Base-by-base conservation (phyloP, 1,284 basidiomycete species). In the Rhodotorula sp. region DNA sequence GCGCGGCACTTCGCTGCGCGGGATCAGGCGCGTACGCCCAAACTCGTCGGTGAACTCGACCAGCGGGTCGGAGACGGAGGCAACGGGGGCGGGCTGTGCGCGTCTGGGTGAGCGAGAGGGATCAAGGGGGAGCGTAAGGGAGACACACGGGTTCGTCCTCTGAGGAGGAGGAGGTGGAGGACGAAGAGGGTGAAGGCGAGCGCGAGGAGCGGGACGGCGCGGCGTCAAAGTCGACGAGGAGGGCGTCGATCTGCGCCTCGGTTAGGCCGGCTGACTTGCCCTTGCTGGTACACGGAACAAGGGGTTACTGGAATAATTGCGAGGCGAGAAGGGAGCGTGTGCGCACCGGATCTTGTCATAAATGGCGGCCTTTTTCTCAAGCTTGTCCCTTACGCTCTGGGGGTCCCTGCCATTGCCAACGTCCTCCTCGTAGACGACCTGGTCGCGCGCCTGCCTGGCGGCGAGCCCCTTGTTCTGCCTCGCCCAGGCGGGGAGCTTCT, bases 41-140 rank as follows among this genome's bases (percentile, higher is more conserved):
- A 92, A 91, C 78, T 94, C 92, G 77, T 95, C 92, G 75, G 88
- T 86, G 75, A 91, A 93, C 80, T 94, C 92, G 25, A 94, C 85
- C 53, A 92, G 82, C 17, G 90, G 90, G 78, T 93, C 91, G 69
- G 29, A 21, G 3, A 29, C 55, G 44, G 67, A 41, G 5, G 58
- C 29, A 3, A 66, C 19, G 7, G 67, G 46, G 22, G 51, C 71
- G 34, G 71, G 64, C 55, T 64, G 37, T 2, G 41, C 25, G 0
- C 36, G 57, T 10, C 27, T 2, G 34, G 29, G 61, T 27, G 0
- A 1, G n/a, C 9, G 19, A 9, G 21, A 27, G 1, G 39, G 10
- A 7, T 5, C 29, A 2, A 15, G 12, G 15, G 22, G 10, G 36
- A 22, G 39, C 37, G 3, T 15, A 13, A 21, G 34, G 29, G 50